Percentiles rank a stretch among this genome's conserved stretches.
Conservation (phyloP, 495 filamentous ascomycete species). For the Cenococcum geophilum region DNA sequence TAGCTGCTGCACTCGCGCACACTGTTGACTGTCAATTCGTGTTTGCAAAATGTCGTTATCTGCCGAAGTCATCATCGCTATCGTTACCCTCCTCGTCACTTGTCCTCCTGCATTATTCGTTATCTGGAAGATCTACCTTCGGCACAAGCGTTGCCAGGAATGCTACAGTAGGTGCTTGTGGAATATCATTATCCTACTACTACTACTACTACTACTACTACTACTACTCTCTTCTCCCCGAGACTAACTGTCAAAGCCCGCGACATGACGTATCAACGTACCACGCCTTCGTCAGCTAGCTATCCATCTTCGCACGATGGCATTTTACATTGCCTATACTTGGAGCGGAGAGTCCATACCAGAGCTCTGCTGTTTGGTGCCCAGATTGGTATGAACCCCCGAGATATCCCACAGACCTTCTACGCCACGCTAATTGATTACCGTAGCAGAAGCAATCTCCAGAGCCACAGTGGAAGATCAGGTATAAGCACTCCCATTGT, state of each 20-base stretch:
- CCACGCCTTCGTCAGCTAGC: neutral
- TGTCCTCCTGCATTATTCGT: neutral
- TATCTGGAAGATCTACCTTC: constrained; percentile 1
- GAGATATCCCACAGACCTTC: too few relatives aligned
- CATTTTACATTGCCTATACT: neutral
- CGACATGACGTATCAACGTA: neutral
- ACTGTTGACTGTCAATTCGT: neutral
- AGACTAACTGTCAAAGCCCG: neutral
- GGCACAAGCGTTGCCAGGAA: neutral
- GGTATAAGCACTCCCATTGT: too few relatives aligned
- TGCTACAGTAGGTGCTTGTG: neutral
- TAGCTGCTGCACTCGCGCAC: neutral
- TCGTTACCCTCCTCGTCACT: constrained; percentile 4
- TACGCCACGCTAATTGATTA: too few relatives aligned
- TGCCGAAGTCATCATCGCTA: constrained; percentile 1
- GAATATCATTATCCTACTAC: neutral
- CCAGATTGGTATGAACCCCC: neutral
- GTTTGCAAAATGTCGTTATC: constrained; percentile 2
- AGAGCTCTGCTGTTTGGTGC: neutral
- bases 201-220: neutral
- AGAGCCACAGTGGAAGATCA: too few relatives aligned
- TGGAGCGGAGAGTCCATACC: neutral
- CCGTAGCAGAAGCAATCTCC: too few relatives aligned
- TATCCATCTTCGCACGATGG: neutral
- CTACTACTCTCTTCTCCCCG: neutral